A percentile compares a stretch with the other conserved stretches of the same genome.
These are phyloP conservation scores for Bathelium albidoporum DNA, from an alignment of 495 filamentous ascomycete species.

Conservation along the genomic window DNA sequence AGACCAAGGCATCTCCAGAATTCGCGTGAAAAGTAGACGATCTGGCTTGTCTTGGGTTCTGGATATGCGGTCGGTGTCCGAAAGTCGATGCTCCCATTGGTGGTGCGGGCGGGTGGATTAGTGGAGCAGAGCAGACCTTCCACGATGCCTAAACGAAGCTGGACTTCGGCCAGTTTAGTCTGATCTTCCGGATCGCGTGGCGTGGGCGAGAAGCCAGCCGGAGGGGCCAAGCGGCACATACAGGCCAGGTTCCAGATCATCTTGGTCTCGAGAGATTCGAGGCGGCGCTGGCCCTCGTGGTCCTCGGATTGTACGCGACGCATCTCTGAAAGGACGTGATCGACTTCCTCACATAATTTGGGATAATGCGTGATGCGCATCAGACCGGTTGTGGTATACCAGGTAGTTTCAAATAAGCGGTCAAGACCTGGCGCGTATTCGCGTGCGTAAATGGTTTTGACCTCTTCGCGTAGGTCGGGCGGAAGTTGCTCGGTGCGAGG, in stretches of 20 bases:
- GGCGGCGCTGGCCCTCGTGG: constrained; percentile 11
- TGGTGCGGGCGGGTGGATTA: not conserved
- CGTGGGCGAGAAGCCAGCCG: not conserved
- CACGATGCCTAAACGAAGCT: constrained; percentile 57
- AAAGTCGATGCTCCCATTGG: not conserved
- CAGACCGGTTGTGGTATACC: constrained; percentile 54
- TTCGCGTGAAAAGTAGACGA: constrained; percentile 40
- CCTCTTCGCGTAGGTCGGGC: constrained; percentile 50
- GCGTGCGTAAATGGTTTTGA: constrained; percentile 61
- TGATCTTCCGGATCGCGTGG: constrained; percentile 10
- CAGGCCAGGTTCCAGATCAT: constrained; percentile 31
- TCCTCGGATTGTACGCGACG: constrained; percentile 39
- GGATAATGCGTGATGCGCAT: constrained; percentile 41
- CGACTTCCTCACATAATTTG: constrained; percentile 18
- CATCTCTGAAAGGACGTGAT: constrained; percentile 14
- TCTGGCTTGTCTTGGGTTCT: constrained; percentile 42
- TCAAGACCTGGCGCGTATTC: constrained; percentile 70
- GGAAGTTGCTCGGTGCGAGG: constrained; percentile 38
- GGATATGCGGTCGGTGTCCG: constrained; percentile 17
- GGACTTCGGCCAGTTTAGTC: constrained; percentile 40
- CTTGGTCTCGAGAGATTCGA: constrained; percentile 26
- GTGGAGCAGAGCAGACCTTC: constrained; percentile 49
- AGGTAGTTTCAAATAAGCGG: constrained; percentile 72
- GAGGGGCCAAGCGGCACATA: constrained; percentile 18
- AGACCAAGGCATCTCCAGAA: constrained; percentile 73